Evolutionary conservation across 1,139 yeast genomes (phyloP).

Genomic region (Candida smagusa): DNA sequence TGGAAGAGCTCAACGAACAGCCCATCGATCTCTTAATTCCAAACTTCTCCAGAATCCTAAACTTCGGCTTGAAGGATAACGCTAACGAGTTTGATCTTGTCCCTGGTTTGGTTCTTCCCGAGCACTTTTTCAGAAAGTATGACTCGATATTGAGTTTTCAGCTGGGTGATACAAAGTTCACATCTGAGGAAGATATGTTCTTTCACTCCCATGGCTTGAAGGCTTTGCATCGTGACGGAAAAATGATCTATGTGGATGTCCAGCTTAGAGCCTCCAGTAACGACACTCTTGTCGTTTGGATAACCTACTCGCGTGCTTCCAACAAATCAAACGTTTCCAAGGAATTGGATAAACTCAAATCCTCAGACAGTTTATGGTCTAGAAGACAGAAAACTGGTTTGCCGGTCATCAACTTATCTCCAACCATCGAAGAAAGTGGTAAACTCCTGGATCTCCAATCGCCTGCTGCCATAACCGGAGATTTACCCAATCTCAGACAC

Average conservation of each 20-base stretch:
- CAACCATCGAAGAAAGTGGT: background rate
- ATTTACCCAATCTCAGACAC: background rate
- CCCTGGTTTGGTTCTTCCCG: slow-evolving; percentile 70
- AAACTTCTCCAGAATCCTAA: slow-evolving; percentile 53
- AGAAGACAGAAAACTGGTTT: background rate
- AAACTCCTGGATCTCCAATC: background rate
- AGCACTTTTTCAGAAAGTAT: slow-evolving; percentile 76
- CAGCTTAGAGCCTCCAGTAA: slow-evolving; percentile 70
- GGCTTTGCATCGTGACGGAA: slow-evolving; percentile 72
- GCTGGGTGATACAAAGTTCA: slow-evolving; percentile 15
- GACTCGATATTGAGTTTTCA: slow-evolving; percentile 26
- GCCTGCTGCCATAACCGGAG: background rate
- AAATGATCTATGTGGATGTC: slow-evolving; percentile 61
- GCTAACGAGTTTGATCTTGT: slow-evolving; percentile 39
- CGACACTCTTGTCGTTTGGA: slow-evolving; percentile 70
- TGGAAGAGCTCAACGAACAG: slow-evolving; percentile 45
- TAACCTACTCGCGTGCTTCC: slow-evolving; percentile 68
- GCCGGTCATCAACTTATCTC: background rate
- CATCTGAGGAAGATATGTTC: slow-evolving; percentile 39
- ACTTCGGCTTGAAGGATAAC: slow-evolving; percentile 42
- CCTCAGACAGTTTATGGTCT: slow-evolving; percentile 13
- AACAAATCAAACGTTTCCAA: slow-evolving; percentile 20
- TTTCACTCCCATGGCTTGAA: slow-evolving; percentile 62
- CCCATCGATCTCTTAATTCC: slow-evolving; percentile 64
- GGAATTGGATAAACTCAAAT: slow-evolving; percentile 25